Evolutionary conservation across 202 grass and related monocot genomes (phyloP).

Genomic region (Sporobolus alterniflorus): DNA sequence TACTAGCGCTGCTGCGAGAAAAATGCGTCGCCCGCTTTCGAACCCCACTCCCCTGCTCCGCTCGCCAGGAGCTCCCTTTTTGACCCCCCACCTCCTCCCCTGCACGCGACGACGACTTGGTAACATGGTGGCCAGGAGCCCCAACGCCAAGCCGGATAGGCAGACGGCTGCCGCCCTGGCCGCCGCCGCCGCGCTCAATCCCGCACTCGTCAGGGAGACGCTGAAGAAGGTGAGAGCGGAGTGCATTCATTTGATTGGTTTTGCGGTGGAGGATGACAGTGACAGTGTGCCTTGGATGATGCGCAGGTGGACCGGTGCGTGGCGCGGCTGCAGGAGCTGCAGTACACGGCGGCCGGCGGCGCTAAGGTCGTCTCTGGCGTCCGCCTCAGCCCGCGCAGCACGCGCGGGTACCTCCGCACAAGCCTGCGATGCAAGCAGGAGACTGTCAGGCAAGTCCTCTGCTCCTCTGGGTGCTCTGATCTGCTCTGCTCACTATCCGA

Average conservation of each 20-base stretch:
- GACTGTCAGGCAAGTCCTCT: conserved; percentile 58
- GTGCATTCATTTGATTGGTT: not conserved
- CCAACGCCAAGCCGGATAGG: conserved; percentile 57
- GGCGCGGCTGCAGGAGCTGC: conserved; percentile 96
- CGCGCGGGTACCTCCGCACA: conserved; percentile 82
- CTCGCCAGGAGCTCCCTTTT: conserved; percentile 15
- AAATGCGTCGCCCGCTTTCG: conserved; percentile 1
- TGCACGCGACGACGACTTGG: not conserved
- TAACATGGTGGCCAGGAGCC: conserved; percentile 91
- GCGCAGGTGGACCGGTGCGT: conserved; percentile 88
- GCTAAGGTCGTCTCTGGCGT: conserved; percentile 84
- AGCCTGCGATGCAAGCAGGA: conserved; percentile 98
- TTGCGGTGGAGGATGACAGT: not conserved
- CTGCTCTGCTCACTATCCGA: not conserved
- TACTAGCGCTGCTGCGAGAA: not conserved
- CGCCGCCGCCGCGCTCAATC: conserved; percentile 56
- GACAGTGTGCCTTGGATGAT: not conserved
- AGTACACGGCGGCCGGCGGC: conserved; percentile 91
- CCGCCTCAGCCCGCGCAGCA: conserved; percentile 94
- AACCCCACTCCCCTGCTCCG: not conserved
- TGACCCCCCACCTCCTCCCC: not conserved
- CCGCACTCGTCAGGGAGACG: conserved; percentile 85
- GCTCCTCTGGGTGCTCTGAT: not conserved
- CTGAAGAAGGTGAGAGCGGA: conserved; percentile 68
- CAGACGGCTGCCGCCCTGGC: conserved; percentile 41